Percentiles rank a stretch among this genome's conserved stretches.
Evolutionary conservation across 768 basidiomycete species (phyloP).

Genomic region (Lyophyllum semitale): DNA sequence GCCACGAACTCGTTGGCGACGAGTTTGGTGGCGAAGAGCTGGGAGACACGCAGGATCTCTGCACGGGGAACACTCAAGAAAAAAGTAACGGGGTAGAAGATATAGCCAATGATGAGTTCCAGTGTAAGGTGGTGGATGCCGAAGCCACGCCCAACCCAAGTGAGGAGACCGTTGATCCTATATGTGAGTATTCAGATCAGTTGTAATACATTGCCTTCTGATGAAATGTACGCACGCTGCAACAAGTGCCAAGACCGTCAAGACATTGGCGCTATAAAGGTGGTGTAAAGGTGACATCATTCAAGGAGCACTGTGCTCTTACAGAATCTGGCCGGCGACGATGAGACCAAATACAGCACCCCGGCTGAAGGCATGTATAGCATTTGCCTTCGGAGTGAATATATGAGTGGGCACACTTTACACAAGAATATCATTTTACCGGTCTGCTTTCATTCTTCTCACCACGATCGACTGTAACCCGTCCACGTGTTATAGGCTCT

Average conservation of each 20-base stretch:
- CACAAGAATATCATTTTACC: slow-evolving; percentile 31
- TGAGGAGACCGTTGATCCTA: slow-evolving; percentile 77
- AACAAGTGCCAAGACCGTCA: slow-evolving; percentile 83
- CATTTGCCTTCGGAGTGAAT: slow-evolving; percentile 55
- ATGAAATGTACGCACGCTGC: slow-evolving; percentile 41
- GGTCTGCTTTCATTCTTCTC: slow-evolving; percentile 53
- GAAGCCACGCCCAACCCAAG: slow-evolving; percentile 87
- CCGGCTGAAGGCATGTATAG: slow-evolving; percentile 84
- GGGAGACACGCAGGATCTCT: slow-evolving; percentile 83
- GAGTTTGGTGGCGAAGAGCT: slow-evolving; percentile 84
- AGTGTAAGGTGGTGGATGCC: slow-evolving; percentile 82
- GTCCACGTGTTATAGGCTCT: slow-evolving; percentile 84
- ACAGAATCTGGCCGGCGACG: slow-evolving; percentile 88
- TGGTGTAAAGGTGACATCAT: not conserved
- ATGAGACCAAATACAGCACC: slow-evolving; percentile 84
- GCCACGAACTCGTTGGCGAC: slow-evolving; percentile 88
- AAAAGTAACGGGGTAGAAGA: slow-evolving; percentile 88
- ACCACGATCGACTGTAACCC: slow-evolving; percentile 81
- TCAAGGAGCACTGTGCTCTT: slow-evolving; percentile 26
- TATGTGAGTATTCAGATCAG: slow-evolving; percentile 21
- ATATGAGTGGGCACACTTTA: not conserved
- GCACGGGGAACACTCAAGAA: slow-evolving; percentile 74
- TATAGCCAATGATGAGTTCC: slow-evolving; percentile 81
- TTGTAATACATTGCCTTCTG: not conserved
- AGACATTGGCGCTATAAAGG: slow-evolving; percentile 66